phyloP scores from a whole-genome alignment of 495 filamentous ascomycete genomes.

The Lindgomyces ingoldianus region DNA sequence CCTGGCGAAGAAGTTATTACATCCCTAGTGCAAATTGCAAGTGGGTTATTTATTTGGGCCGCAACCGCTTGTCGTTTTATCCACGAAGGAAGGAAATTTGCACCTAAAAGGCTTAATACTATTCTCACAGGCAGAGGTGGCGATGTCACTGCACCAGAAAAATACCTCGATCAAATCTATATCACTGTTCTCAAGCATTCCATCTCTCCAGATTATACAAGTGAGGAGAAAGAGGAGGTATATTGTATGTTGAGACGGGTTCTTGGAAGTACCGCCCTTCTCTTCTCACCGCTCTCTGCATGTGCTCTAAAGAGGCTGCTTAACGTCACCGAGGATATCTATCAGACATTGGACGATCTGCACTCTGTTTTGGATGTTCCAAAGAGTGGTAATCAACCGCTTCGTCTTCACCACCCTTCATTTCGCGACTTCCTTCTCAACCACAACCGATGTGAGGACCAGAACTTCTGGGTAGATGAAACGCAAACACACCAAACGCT shows the following conservation, averaged over 20 bases:
- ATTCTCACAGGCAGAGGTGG: neutral
- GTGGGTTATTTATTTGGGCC: neutral
- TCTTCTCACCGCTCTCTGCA: neutral
- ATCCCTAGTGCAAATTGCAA: neutral
- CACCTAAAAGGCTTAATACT: neutral
- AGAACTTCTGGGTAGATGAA: neutral
- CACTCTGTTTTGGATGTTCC: neutral
- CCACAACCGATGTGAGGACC: neutral
- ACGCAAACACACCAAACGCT: neutral
- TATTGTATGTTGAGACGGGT: too few species aligned
- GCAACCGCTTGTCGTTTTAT: neutral
- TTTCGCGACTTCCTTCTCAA: neutral
- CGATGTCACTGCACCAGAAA: too few species aligned
- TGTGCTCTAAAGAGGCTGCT: neutral
- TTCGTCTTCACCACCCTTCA: neutral
- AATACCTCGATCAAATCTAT: neutral
- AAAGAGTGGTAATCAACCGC: neutral
- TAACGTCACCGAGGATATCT: neutral
- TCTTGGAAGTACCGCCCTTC: neutral
- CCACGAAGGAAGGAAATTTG: neutral
- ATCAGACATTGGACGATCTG: neutral
- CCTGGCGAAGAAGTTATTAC: neutral
- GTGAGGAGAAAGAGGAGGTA: neutral
- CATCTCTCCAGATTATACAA: too few species aligned
- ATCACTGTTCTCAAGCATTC: neutral